phyloP scores from a whole-genome alignment of 139 green algal species.

The Monoraphidium neglectum region DNA sequence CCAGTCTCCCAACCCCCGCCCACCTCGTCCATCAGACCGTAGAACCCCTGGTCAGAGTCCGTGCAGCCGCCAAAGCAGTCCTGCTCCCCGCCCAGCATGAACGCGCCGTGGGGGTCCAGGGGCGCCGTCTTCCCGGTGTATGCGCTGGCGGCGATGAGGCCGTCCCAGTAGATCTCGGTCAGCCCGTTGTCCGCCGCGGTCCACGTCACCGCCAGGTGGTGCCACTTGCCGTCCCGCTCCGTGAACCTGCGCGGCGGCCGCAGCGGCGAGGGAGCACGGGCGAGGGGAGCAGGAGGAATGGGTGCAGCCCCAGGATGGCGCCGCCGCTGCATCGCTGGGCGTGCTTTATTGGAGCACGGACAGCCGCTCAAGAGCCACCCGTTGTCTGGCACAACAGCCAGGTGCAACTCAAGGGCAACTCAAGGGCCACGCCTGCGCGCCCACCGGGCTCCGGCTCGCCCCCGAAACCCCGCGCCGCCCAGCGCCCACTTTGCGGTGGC shows the following conservation, averaged over 20 bases:
- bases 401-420: no score
- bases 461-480: no score
- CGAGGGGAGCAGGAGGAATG: neutral
- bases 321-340: no score
- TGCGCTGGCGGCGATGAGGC: conserved; percentile 60
- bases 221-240: conserved; percentile 70
- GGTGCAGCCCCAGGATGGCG: no score
- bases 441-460: no score
- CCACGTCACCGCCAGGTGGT: conserved; percentile 89
- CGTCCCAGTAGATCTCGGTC: conserved; percentile 85
- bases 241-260: no score
- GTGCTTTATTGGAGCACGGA: neutral
- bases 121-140: conserved; percentile 58
- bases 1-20: no score
- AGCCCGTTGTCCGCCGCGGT: conserved; percentile 54
- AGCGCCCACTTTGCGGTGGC: conserved; percentile 20
- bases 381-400: no score
- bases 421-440: no score
- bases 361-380: neutral
- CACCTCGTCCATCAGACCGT: conserved; percentile 87
- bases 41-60: conserved; percentile 77
- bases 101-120: conserved; percentile 63
- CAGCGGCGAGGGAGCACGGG: conserved; percentile 35
- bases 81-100: conserved; percentile 88
- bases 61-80: conserved; percentile 90